A percentile compares a stretch with the other conserved stretches of the same genome.
phyloP scores from a whole-genome alignment of 257 asterid species.

The Ophiorrhiza pumila region DNA sequence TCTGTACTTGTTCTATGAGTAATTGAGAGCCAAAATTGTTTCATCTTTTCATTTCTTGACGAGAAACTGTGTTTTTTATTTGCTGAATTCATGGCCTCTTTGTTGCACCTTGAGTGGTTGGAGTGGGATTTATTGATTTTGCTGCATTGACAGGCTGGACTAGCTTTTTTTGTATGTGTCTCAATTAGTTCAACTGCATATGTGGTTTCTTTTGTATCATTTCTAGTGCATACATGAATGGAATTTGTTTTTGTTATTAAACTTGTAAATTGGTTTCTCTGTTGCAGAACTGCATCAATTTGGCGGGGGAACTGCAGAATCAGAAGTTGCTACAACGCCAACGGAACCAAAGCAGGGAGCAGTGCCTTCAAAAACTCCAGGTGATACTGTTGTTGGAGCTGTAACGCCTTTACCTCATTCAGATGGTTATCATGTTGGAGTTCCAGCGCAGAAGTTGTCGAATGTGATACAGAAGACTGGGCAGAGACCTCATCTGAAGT shows the following conservation, averaged over 20 bases:
- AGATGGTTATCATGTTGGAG: constrained; percentile 34
- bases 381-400: constrained; percentile 19
- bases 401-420: constrained; percentile 28
- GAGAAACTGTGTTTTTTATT: not conserved
- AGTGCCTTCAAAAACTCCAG: constrained; percentile 28
- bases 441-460: constrained; percentile 51
- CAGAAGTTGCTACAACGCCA: constrained; percentile 39
- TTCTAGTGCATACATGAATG: not conserved
- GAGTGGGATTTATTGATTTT: not conserved
- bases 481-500: constrained; percentile 35
- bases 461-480: constrained; percentile 33
- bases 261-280: not conserved
- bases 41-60: not conserved
- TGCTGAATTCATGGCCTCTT: not conserved
- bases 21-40: not conserved
- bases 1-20: not conserved
- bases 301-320: constrained; percentile 42
- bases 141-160: not conserved
- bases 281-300: constrained; percentile 36
- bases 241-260: not conserved
- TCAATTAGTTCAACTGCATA: not conserved
- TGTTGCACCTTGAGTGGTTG: not conserved
- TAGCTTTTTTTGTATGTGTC: not conserved
- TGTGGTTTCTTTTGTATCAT: not conserved
- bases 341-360: constrained; percentile 17